Evolutionary conservation across 805 yeast species (phyloP).

Genomic region (Candida dajiaensis): DNA sequence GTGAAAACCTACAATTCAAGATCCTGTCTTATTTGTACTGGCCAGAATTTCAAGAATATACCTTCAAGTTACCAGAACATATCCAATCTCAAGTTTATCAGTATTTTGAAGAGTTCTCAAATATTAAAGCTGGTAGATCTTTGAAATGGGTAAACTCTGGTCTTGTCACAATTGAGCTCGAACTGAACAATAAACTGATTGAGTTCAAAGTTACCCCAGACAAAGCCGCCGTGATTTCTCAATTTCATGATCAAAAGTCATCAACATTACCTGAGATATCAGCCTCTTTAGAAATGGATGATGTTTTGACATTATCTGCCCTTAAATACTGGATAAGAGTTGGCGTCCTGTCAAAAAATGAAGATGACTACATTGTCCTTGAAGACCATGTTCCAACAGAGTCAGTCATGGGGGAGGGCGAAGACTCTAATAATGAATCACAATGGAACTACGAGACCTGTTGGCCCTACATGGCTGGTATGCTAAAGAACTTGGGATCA

Average conservation of each 20-base stretch:
- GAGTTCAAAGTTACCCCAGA: constrained; percentile 56
- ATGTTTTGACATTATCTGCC: constrained; percentile 32
- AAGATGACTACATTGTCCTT: constrained; percentile 10
- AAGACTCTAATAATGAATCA: constrained; percentile 4
- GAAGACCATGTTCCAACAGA: constrained; percentile 2
- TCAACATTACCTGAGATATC: constrained; percentile 30
- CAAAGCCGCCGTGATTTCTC: constrained; percentile 56
- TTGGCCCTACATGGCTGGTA: constrained; percentile 48
- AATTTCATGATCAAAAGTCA: constrained; percentile 32
- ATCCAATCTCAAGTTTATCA: constrained; percentile 36
- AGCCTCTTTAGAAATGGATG: constrained; percentile 35
- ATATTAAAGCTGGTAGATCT: constrained; percentile 49
- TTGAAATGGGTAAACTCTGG: constrained; percentile 57
- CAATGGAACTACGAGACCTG: constrained; percentile 10
- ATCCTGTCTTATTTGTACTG: constrained; percentile 77
- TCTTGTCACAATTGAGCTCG: constrained; percentile 52
- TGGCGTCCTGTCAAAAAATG: constrained; percentile 41
- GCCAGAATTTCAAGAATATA: constrained; percentile 41
- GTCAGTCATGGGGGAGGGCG: not conserved
- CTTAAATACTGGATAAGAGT: constrained; percentile 59
- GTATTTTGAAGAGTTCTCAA: constrained; percentile 39
- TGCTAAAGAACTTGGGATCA: constrained; percentile 51
- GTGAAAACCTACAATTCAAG: constrained; percentile 42
- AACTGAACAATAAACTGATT: constrained; percentile 37
- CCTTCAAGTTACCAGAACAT: constrained; percentile 38